Evolutionary conservation across 305 asterid genomes (phyloP), one percentile per base, ranked within the genome.

Genomic region (Solanum aculeatissimum): DNA sequence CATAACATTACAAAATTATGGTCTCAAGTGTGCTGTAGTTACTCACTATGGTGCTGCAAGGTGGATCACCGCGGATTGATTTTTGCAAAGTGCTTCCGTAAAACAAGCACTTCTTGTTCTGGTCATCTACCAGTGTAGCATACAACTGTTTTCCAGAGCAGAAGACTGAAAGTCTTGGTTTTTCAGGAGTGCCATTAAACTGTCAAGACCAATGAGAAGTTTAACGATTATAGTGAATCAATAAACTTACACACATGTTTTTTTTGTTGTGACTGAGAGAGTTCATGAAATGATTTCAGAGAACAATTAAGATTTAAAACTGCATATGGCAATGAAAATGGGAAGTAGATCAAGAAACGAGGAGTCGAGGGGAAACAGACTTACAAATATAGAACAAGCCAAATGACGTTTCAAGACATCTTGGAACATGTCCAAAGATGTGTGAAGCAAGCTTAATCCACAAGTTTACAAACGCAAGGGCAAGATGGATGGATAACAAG

Each of bases 131-230:
- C 85, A 95, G 82, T 92, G 90, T 92, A 47, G 97, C 98, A 83
- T 94, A 95, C 85, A 96, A 72, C 85, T 95, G 99, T 87, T 92
- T 95, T 10, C 89, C 91, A 27, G 97, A 96, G 88, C 93, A 94
- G 91, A 95, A 95, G 53, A 94, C 99, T 3, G 97, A 96, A 53
- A 93, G 97, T 93, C 98, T 92, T 51, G 97, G 98, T 85, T 86
- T 93, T 77, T 85, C 72, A 8, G 94, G 91, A 5, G 95, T 95
- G 65, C 98, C 98, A 53, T 95, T 92, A 29, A 89, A 96, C 99
- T 95, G 93, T 2, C 47, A 1, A 10, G 29, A 49, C 45, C 82
- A 3, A 49, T 1, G 0, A 51, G 0, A 77, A 9, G 10, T 10
- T 51, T 2, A 29, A 74, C 2, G 47, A 77, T 77, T 49, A 27